Evolutionary conservation across 352 stramenopile species (phyloP).

Genomic region (Phytophthora palmivora): DNA sequence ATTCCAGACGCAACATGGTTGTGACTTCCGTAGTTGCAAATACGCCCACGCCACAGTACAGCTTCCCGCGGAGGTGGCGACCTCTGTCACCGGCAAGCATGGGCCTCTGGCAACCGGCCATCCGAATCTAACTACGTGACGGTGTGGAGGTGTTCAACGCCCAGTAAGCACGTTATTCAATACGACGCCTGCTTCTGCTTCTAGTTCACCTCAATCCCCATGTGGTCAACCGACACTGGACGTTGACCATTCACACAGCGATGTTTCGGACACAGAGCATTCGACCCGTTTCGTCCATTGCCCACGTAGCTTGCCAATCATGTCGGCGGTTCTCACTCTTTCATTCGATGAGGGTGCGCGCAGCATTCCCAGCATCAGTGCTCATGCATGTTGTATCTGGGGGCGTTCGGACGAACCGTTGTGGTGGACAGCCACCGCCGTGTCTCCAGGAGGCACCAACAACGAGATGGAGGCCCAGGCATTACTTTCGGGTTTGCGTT

Average conservation of each 20-base stretch:
- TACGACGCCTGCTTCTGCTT: too few relatives aligned
- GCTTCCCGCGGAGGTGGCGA: not conserved
- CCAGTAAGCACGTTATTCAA: too few relatives aligned
- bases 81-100: too few relatives aligned
- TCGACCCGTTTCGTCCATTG: too few relatives aligned
- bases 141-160: too few relatives aligned
- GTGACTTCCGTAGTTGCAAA: constrained; percentile 4
- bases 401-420: not conserved
- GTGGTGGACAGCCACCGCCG: constrained; percentile 2
- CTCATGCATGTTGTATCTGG: constrained; percentile 32
- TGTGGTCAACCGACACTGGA: too few relatives aligned
- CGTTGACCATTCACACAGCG: too few relatives aligned
- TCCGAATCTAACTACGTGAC: not conserved
- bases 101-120: not conserved
- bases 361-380: not conserved
- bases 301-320: not conserved
- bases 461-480: constrained; percentile 39
- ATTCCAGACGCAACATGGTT: constrained; percentile 4
- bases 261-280: too few relatives aligned
- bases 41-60: not conserved
- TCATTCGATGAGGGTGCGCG: constrained; percentile 20
- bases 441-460: constrained; percentile 11
- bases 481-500: constrained; percentile 18
- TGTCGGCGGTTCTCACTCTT: not conserved
- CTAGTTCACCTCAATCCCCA: too few relatives aligned